Base-by-base conservation (phyloP, 1,284 basidiomycete genomes). In the Vanrija sp. region DNA sequence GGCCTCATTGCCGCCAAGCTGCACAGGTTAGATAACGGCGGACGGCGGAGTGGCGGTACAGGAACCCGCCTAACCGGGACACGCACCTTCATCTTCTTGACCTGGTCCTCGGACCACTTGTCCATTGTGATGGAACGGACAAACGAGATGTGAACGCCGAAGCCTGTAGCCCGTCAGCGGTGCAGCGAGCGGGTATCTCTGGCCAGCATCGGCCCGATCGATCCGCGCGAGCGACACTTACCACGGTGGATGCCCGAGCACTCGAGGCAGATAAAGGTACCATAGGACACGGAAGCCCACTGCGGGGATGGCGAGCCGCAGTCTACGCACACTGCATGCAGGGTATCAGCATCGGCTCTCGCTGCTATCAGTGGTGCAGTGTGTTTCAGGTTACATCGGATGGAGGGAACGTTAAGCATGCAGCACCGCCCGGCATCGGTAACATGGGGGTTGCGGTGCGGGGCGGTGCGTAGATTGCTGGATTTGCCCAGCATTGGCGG, bases 111-210 rank as follows among this genome's bases (percentile, higher is more conserved):
- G 57, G 90, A 88, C 92, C 92, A 96, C 66, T 91, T 88, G 78
- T 95, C 92, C 92, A 96, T 96, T 54, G 91, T 93, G 65, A 91
- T 85, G 47, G 89, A 92, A 68, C 91, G 83, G 52, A 95, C 89
- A 77, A 94, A 94, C 70, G 89, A 92, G 39, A 71, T 74, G 58
- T 75, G 68, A 34, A 66, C 68, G 40, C 73, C 73, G 47, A 75
- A 72, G 14, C 73, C 72, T 70, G 38, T 23, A 28, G 14, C 8
- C 9, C 9, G 49, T 51, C 26, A 58, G 51, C 16, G 6, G 15
- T 19, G 34, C 21, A 19, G 29, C 16, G 18, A 21, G 26, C 25
- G 26, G 19, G 46, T 10, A 28, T 28, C 28, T 28, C 7, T 10
- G 7, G 10, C n/a, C 34, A 15, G n/a, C 38, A 28, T 19, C 10